Evolutionary conservation across 768 basidiomycete genomes (phyloP).

Genomic region (Calocybe gangraenosa): DNA sequence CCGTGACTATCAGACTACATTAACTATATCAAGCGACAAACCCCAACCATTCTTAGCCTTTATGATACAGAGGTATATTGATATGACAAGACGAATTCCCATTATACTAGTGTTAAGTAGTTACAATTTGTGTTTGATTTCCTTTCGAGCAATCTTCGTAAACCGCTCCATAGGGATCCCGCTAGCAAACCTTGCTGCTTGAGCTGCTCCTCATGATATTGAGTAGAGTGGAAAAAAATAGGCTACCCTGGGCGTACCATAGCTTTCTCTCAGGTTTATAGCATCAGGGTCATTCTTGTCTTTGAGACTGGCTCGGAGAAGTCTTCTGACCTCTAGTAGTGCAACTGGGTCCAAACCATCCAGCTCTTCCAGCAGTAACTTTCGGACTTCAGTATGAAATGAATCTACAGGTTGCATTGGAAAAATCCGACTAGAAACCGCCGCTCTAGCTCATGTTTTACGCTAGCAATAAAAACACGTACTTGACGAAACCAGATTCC

Average conservation of each 20-base stretch:
- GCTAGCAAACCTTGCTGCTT: constrained; percentile 60
- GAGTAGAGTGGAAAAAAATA: background rate
- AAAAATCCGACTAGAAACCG: constrained; percentile 50
- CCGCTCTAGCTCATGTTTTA: background rate
- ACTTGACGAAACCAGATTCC: constrained; percentile 65
- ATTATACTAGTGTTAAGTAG: too few relatives aligned
- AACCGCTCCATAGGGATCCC: constrained; percentile 56
- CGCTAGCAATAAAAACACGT: constrained; percentile 11
- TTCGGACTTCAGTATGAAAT: constrained; percentile 52
- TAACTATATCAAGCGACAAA: too few relatives aligned
- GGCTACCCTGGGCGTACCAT: constrained; percentile 29
- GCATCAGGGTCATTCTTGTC: constrained; percentile 65
- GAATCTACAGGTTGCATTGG: constrained; percentile 43
- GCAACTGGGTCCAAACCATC: constrained; percentile 55
- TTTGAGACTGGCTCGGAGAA: constrained; percentile 50
- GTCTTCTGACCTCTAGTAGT: constrained; percentile 45
- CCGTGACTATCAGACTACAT: too few relatives aligned
- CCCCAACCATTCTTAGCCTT: too few relatives aligned
- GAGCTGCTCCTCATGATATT: constrained; percentile 30
- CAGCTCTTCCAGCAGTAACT: constrained; percentile 48
- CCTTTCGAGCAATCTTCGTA: constrained; percentile 51
- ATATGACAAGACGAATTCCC: too few relatives aligned
- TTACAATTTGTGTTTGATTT: constrained; percentile 64
- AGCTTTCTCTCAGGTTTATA: constrained; percentile 65
- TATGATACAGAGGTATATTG: too few relatives aligned